phyloP scores from a whole-genome alignment of 2,329 filamentous ascomycete species.

The Aspergillus persii region DNA sequence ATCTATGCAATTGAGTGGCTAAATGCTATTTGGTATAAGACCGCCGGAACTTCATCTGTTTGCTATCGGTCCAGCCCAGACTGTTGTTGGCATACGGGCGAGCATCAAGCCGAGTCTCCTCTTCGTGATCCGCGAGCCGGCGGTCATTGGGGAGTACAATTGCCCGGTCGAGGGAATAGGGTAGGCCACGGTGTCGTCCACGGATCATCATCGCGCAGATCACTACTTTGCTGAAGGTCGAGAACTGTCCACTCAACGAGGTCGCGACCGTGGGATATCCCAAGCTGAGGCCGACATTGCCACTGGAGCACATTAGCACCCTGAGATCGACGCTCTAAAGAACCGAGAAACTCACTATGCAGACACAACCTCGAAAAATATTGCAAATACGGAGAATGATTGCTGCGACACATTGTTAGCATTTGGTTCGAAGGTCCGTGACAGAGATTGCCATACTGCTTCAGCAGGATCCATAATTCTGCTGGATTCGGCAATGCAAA shows the following conservation, averaged over 20 bases:
- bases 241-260: conserved; percentile 46
- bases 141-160: conserved; percentile 31
- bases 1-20: neutral
- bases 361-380: conserved; percentile 46
- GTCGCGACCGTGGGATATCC: conserved; percentile 30
- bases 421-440: neutral
- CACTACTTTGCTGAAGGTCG: conserved; percentile 52
- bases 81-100: neutral
- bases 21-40: conserved; percentile 8
- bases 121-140: conserved; percentile 15
- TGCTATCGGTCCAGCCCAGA: neutral
- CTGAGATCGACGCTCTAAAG: neutral
- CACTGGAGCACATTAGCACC: conserved; percentile 20
- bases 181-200: conserved; percentile 55
- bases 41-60: conserved; percentile 2
- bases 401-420: conserved; percentile 4
- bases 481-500: conserved; percentile 55
- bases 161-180: conserved; percentile 53
- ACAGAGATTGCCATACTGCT: conserved; percentile 20
- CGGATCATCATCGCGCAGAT: conserved; percentile 56
- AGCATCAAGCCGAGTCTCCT: neutral
- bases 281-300: conserved; percentile 35
- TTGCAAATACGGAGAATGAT: conserved; percentile 55
- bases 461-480: conserved; percentile 26
- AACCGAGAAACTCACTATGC: conserved; percentile 32